Evolutionary conservation across 2,329 filamentous ascomycete genomes (phyloP).

Genomic region (Paramyrothecium roridum): DNA sequence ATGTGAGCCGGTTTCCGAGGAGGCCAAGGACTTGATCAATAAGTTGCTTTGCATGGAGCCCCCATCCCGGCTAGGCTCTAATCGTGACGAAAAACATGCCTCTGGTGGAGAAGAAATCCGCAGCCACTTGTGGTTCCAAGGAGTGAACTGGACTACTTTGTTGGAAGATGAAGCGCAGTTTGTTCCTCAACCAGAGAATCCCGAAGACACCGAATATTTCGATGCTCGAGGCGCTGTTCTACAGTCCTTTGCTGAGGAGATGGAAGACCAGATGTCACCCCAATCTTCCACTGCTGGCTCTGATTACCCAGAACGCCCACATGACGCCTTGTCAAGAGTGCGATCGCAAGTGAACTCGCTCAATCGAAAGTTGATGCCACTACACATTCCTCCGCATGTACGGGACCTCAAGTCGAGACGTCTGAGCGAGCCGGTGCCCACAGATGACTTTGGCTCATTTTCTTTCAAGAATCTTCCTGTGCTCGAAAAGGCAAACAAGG

Average conservation of each 20-base stretch:
- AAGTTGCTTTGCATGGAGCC: conserved; percentile 84
- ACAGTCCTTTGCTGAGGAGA: conserved; percentile 88
- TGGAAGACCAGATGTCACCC: conserved; percentile 83
- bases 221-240: conserved; percentile 87
- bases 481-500: conserved; percentile 96
- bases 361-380: conserved; percentile 88
- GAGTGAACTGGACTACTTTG: conserved; percentile 83
- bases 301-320: conserved; percentile 84
- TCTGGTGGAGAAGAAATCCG: conserved; percentile 91
- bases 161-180: conserved; percentile 97
- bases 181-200: conserved; percentile 86
- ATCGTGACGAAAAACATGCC: conserved; percentile 75
- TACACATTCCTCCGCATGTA: conserved; percentile 95
- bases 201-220: conserved; percentile 97
- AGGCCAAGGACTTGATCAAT: conserved; percentile 94
- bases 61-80: conserved; percentile 77
- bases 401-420: conserved; percentile 84
- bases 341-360: conserved; percentile 80
- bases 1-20: conserved; percentile 69
- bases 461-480: conserved; percentile 97
- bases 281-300: conserved; percentile 65
- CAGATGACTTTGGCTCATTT: conserved; percentile 95
- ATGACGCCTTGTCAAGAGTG: conserved; percentile 89
- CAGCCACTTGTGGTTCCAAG: conserved; percentile 82
- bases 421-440: conserved; percentile 82